These are phyloP conservation scores for Pyrenochaeta sp. DNA, from an alignment of 2,329 filamentous ascomycete genomes.

Conservation along the genomic window DNA sequence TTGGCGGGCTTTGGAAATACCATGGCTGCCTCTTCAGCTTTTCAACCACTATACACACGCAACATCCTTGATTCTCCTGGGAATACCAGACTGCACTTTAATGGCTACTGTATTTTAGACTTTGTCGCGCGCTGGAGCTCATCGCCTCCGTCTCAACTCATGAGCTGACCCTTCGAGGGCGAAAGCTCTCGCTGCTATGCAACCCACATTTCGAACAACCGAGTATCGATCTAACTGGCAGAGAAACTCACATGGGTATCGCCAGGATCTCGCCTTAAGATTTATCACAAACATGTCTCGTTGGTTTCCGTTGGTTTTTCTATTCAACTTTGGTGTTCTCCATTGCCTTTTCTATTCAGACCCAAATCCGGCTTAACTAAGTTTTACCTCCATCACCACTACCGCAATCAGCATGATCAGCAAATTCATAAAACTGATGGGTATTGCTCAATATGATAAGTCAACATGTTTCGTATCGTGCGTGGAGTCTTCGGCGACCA, in stretches of 20 bases:
- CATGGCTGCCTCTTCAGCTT: no score
- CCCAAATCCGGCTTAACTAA: constrained; percentile 34
- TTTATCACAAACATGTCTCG: constrained; percentile 23
- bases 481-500: constrained; percentile 6
- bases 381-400: constrained; percentile 28
- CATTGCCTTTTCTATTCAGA: constrained; percentile 42
- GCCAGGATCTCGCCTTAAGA: background rate
- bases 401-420: constrained; percentile 7
- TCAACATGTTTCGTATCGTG: constrained; percentile 14
- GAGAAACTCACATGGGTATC: background rate
- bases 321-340: constrained; percentile 30
- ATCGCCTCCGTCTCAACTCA: background rate
- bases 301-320: constrained; percentile 12
- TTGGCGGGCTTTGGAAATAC: no score
- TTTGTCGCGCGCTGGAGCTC: background rate
- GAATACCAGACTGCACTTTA: no score
- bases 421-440: constrained; percentile 1
- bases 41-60: no score
- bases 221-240: background rate
- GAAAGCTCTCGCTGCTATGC: background rate
- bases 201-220: background rate
- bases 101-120: no score
- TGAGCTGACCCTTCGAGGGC: background rate
- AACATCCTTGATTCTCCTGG: no score
- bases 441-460: constrained; percentile 1